Evolutionary conservation across 495 filamentous ascomycete species (phyloP), one percentile per base, ranked within the genome.

Genomic region (Evernia prunastri): DNA sequence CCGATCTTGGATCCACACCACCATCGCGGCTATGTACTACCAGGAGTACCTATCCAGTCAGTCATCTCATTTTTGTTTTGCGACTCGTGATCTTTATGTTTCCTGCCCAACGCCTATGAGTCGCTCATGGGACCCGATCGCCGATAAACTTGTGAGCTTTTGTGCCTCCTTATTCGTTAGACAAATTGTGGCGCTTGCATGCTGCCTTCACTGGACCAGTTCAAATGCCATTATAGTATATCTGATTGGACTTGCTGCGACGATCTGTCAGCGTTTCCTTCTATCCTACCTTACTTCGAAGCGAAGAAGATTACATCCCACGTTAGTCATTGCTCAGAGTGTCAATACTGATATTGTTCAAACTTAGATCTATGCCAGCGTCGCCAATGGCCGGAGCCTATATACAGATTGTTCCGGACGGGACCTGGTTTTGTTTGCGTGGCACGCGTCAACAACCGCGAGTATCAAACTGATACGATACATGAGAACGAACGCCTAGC

Each of bases 391-490:
- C 87, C 87, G 69, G 91, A 96, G 74, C 94, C 94, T 67, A 81
- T 84, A 71, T 98, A 95, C 81, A 89, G 94, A 78, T 84, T 85
- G 71, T 92, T 88, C 81, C 79, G 66, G 27, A 61, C 66, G 20
- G 79, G 63, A 82, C 83, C 79, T 69, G 94, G 94, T 66, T 96
- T 86, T 77, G 88, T 85, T 42, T 98, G 94, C 84, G 87, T 88
- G 31, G 94, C 96, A 37, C 84, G 92, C 69, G 94, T 98, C 75
- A 97, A 98, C 77, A 92, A 93, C 70, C 87, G 94, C 72, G 90
- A 96, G 77, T 98, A 97, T 82, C 88, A 91, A 73, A 95, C 92
- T 45, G 91, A 96, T 73, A 81, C 84, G n/a, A 82, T 86, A 68
- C 92, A 90, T 78, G 86, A 87, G 72, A 87, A 85, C 64, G 88